Evolutionary conservation across 345 rosid genomes (phyloP).

Genomic region (Excoecaria agallocha): DNA sequence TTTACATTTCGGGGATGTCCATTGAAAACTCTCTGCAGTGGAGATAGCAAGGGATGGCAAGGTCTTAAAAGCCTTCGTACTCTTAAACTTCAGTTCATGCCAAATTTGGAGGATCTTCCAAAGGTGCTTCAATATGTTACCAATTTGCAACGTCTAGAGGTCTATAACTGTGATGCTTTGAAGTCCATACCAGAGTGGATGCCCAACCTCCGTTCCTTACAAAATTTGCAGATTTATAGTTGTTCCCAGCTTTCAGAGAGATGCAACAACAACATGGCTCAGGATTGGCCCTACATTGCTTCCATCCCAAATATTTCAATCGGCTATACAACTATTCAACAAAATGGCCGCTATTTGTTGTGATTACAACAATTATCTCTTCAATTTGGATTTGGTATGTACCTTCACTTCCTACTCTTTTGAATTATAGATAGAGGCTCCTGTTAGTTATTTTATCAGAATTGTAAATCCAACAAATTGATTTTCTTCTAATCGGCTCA

Average conservation of each 20-base stretch:
- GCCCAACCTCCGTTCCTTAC: not conserved
- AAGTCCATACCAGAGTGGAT: conserved; percentile 9
- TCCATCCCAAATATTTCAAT: not conserved
- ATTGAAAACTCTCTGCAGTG: not conserved
- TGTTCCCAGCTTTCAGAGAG: not conserved
- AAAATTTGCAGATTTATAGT: not conserved
- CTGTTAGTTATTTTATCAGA: no score
- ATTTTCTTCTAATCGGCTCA: no score
- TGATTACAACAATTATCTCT: no score
- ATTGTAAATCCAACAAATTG: no score
- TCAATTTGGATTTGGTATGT: no score
- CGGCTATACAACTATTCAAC: no score
- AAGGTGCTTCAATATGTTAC: conserved; percentile 11
- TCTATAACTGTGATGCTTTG: conserved; percentile 1
- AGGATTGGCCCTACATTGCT: not conserved
- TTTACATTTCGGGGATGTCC: no score
- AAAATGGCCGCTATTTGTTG: no score
- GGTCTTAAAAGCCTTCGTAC: conserved; percentile 9
- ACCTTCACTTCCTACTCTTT: no score
- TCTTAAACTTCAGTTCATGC: not conserved
- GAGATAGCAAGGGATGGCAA: conserved; percentile 10
- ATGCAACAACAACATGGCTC: no score
- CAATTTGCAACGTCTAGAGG: not conserved
- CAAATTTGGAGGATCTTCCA: conserved; percentile 14
- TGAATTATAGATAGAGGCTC: no score